phyloP scores from a whole-genome alignment of 1,284 basidiomycete genomes.

The Entoloma clypeatum region DNA sequence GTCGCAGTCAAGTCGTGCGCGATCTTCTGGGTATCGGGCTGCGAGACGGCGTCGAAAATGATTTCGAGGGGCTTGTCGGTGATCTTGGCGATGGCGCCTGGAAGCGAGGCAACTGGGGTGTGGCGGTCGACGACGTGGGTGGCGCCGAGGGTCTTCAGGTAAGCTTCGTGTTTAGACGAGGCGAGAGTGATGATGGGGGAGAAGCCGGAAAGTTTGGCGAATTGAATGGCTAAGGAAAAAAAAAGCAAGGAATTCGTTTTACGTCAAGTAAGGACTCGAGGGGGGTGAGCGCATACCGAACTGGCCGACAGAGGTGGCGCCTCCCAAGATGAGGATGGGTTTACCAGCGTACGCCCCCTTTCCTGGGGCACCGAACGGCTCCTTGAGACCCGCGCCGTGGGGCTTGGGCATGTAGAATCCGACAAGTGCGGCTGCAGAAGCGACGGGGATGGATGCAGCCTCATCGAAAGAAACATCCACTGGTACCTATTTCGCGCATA shows the following conservation, averaged over 20 bases:
- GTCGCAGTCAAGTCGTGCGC: constrained; percentile 15
- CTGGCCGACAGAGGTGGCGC: constrained; percentile 20
- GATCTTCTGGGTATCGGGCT: constrained; percentile 17
- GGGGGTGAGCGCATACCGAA: constrained; percentile 13
- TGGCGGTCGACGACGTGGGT: constrained; percentile 48
- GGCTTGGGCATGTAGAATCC: constrained; percentile 23
- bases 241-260: not conserved
- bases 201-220: constrained; percentile 51
- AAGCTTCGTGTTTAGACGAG: constrained; percentile 38
- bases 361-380: constrained; percentile 16
- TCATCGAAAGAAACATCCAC: constrained; percentile 27
- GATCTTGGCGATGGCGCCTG: constrained; percentile 26
- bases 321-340: constrained; percentile 21
- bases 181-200: constrained; percentile 51
- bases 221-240: constrained; percentile 44
- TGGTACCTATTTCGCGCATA: constrained; percentile 23
- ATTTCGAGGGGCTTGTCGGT: constrained; percentile 30
- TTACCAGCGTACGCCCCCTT: constrained; percentile 16
- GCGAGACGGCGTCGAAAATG: constrained; percentile 39
- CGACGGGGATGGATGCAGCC: constrained; percentile 29
- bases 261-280: not conserved
- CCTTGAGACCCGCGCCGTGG: constrained; percentile 19
- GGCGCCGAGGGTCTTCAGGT: constrained; percentile 50
- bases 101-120: constrained; percentile 24
- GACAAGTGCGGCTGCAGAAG: constrained; percentile 24